Conservation (phyloP, 768 basidiomycete species). For the Kwoniella newhampshirensis region DNA sequence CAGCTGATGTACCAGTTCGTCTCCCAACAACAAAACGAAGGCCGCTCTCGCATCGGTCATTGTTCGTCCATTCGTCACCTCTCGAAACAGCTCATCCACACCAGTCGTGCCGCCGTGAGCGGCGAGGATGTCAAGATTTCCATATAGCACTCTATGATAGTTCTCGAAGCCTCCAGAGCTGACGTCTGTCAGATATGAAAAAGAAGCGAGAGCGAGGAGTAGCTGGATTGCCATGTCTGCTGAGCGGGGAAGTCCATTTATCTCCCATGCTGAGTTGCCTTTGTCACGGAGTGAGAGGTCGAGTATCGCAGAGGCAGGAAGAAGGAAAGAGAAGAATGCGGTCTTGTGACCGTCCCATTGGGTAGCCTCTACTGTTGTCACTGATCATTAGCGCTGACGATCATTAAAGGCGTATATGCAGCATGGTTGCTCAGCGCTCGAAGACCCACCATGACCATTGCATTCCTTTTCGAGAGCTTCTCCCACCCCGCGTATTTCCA, state of each 20-base stretch:
- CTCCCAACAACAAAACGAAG: slow-evolving; percentile 15
- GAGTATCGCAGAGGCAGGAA: slow-evolving; percentile 17
- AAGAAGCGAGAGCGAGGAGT: slow-evolving; percentile 15
- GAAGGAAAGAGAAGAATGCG: slow-evolving; percentile 27
- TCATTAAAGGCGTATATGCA: neutral
- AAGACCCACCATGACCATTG: neutral
- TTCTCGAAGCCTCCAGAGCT: slow-evolving; percentile 22
- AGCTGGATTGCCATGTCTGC: slow-evolving; percentile 3
- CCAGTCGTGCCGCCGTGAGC: slow-evolving; percentile 1
- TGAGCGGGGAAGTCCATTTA: neutral
- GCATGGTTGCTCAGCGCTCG: neutral
- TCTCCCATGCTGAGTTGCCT: neutral
- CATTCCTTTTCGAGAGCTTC: neutral
- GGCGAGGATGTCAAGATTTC: slow-evolving; percentile 26
- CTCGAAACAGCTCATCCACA: neutral
- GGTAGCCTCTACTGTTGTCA: neutral
- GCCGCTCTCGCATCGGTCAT: slow-evolving; percentile 4
- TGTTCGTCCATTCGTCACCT: neutral
- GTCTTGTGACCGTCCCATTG: slow-evolving; percentile 20
- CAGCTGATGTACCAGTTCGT: slow-evolving; percentile 26
- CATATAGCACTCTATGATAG: slow-evolving; percentile 30
- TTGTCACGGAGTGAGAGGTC: slow-evolving; percentile 8
- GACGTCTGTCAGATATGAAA: slow-evolving; percentile 13
- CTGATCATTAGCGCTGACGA: neutral
- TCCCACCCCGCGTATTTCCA: neutral